Conservation (phyloP, 2,329 filamentous ascomycete genomes). For the Laburnicola sp. region DNA sequence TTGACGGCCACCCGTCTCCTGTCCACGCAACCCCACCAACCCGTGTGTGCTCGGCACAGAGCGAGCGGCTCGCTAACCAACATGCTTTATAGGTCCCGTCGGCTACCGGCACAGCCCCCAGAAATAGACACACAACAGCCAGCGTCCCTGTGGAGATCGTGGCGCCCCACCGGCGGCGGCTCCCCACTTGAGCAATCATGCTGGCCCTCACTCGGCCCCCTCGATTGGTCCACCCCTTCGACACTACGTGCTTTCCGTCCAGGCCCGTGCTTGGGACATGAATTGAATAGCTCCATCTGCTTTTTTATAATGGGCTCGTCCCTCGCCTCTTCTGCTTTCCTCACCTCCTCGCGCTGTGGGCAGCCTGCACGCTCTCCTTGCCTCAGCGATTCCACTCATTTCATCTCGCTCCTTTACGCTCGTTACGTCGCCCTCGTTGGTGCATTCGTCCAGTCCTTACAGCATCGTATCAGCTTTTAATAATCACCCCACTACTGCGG, state of each 20-base stretch:
- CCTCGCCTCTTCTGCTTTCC: conserved; percentile 17
- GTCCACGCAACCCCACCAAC: neutral
- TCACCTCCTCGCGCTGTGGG: conserved; percentile 29
- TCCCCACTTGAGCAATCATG: neutral
- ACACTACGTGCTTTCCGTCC: neutral
- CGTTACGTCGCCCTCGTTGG: neutral
- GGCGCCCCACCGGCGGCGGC: conserved; percentile 7
- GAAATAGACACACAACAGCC: conserved; percentile 29
- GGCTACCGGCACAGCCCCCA: conserved; percentile 24
- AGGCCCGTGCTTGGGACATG: neutral
- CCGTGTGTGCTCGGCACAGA: no score
- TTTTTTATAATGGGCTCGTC: conserved; percentile 7
- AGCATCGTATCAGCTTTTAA: no score
- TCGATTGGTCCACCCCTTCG: neutral
- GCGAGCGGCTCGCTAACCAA: neutral
- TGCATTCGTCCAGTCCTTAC: no score
- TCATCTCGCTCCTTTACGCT: conserved; percentile 10
- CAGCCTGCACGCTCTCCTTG: conserved; percentile 27
- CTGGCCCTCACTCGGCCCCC: neutral
- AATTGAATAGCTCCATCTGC: neutral
- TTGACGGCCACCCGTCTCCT: neutral
- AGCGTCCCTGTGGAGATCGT: conserved; percentile 28
- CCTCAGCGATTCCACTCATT: conserved; percentile 24
- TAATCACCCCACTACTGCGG: no score
- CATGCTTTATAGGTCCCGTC: conserved; percentile 1